Evolutionary conservation across 2,329 filamentous ascomycete species (phyloP), one percentile per base, ranked within the genome.

Genomic region (Diplodia scrobiculata): DNA sequence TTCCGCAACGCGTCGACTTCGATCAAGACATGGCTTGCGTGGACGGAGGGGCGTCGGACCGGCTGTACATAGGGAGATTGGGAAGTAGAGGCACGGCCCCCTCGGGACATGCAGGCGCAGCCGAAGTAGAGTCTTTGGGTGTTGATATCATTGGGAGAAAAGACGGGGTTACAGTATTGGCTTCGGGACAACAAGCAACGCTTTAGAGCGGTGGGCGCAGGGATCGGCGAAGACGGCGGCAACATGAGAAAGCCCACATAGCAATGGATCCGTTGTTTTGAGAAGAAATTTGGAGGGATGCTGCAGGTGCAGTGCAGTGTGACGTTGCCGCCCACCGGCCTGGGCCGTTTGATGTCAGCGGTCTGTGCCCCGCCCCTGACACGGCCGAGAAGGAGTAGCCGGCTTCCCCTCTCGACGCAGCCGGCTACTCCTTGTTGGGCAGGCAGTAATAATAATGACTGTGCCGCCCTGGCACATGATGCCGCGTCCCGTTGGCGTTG

Each of bases 301-400:
- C 17, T 62, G 58, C 41, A 59, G 53, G 19, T 29, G 54, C 5
- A 11, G 25, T 21, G 50, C 50, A 29, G 55, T 59, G 58, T 62
- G 58, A 62, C 58, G 58, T 62, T 29, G 29, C 19, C 1, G 55
- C 29, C 14, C 29, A 32, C 13, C 55, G 25, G 36, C 5, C n/a
- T 32, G 55, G 55, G 38, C 21, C 55, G 19, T 47, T 32, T 59
- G 55, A 47, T 59, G 55, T 62, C 45, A 62, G 27, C 45, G 58
- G 52, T 10, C n/a, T 34, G 53, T n/a, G 29, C 58, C 41, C 21
- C 38, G 58, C n/a, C 45, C 45, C 45, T 50, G 41, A 36, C 45
- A 25, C 52, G 36, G 6, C 52, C 52, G 19, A 34, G 17, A 25
- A 25, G 25, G 25, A 25, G 25, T 25, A 25, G 25, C 25, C 11